phyloP scores from a whole-genome alignment of 768 basidiomycete species.

The Lepiota venenata region DNA sequence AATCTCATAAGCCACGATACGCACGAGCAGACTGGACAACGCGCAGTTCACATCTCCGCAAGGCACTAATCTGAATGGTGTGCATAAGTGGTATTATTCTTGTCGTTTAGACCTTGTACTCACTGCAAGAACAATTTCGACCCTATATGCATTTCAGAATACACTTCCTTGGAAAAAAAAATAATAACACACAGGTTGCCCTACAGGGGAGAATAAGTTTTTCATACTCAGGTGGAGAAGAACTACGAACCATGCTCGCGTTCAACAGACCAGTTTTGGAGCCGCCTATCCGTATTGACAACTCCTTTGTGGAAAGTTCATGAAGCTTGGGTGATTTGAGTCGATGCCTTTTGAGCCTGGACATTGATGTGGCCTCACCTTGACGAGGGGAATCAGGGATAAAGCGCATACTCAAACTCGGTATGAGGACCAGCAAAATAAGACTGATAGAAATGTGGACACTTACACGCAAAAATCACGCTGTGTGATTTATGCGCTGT shows the following conservation, averaged over 20 bases:
- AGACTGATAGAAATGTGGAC: background rate
- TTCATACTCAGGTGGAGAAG: conserved; percentile 1
- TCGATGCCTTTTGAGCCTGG: background rate
- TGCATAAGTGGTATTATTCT: background rate
- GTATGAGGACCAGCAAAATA: background rate
- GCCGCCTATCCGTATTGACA: conserved; percentile 74
- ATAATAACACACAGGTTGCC: conserved; percentile 58
- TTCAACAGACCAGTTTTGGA: conserved; percentile 77
- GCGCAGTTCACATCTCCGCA: conserved; percentile 76
- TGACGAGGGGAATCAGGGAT: conserved; percentile 76
- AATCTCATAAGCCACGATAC: conserved; percentile 20
- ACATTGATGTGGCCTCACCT: conserved; percentile 35
- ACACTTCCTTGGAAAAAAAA: background rate
- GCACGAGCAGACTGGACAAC: conserved; percentile 80
- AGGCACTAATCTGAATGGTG: conserved; percentile 61
- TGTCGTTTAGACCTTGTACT: conserved; percentile 20
- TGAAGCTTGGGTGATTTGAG: conserved; percentile 48
- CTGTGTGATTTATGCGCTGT: conserved; percentile 45
- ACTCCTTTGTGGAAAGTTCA: conserved; percentile 70
- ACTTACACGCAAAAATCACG: conserved; percentile 61
- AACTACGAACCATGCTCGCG: conserved; percentile 62
- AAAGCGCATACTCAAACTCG: conserved; percentile 52
- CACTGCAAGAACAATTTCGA: conserved; percentile 72
- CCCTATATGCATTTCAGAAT: conserved; percentile 27
- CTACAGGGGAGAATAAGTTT: conserved; percentile 28